A percentile compares a stretch with the other conserved stretches of the same genome.
phyloP scores from a whole-genome alignment of 129 eudicot genomes.

The Artemisia argyi region DNA sequence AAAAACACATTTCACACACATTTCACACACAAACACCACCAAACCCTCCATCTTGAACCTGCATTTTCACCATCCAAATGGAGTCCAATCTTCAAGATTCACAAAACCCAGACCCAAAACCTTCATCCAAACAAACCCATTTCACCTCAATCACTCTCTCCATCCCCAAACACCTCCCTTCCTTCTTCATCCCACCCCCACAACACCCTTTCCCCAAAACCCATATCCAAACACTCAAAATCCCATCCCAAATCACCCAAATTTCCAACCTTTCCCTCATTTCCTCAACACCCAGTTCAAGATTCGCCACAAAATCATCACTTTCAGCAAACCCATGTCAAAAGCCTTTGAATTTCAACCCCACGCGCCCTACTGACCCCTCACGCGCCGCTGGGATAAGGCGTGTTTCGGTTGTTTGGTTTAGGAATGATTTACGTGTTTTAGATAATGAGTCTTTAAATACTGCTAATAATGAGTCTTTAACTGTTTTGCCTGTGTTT shows the following conservation, averaged over 20 bases:
- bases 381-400: conserved; percentile 64
- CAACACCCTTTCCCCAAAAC: conserved; percentile 27
- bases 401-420: conserved; percentile 81
- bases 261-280: conserved; percentile 49
- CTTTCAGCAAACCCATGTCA: conserved; percentile 68
- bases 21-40: conserved; percentile 9
- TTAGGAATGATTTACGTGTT: conserved; percentile 86
- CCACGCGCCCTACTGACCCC: conserved; percentile 84
- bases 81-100: conserved; percentile 35
- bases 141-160: conserved; percentile 79
- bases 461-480: conserved; percentile 71
- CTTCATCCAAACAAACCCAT: conserved; percentile 23
- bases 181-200: conserved; percentile 58
- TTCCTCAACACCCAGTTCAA: conserved; percentile 31
- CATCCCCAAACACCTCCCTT: conserved; percentile 58
- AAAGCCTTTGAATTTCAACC: conserved; percentile 45
- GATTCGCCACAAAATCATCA: conserved; percentile 49
- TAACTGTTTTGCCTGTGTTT: conserved; percentile 75
- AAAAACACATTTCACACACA: conserved; percentile 13
- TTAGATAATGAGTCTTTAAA: conserved; percentile 77
- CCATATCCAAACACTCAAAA: conserved; percentile 32
- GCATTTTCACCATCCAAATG: conserved; percentile 32
- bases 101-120: conserved; percentile 23
- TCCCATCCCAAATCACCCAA: conserved; percentile 68
- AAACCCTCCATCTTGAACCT: conserved; percentile 21